Conservation (phyloP, 2,329 filamentous ascomycete genomes). For the Fusarium nisikadoi region DNA sequence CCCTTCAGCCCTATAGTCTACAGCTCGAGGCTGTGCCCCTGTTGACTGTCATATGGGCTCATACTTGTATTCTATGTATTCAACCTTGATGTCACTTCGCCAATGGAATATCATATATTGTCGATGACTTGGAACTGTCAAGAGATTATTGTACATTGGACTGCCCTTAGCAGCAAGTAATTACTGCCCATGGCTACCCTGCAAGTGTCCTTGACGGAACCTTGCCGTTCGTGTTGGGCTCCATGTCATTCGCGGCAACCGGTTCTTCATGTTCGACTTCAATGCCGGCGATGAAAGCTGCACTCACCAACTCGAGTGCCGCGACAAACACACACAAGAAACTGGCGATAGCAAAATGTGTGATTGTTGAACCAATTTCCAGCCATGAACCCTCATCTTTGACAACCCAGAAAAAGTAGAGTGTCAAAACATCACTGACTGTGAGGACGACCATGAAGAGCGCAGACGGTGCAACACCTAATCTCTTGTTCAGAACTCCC, state of each 20-base stretch:
- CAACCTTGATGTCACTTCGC: neutral
- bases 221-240: slow-evolving; percentile 31
- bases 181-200: slow-evolving; percentile 1
- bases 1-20: slow-evolving; percentile 36
- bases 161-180: neutral
- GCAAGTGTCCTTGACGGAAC: neutral
- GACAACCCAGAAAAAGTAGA: slow-evolving; percentile 98
- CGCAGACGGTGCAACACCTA: slow-evolving; percentile 87
- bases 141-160: neutral
- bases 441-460: slow-evolving; percentile 96
- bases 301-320: slow-evolving; percentile 84
- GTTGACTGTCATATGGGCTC: slow-evolving; percentile 8
- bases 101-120: neutral
- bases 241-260: slow-evolving; percentile 4
- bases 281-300: slow-evolving; percentile 82
- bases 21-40: slow-evolving; percentile 3
- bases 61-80: neutral
- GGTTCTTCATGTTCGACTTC: slow-evolving; percentile 63
- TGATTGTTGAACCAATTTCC: slow-evolving; percentile 97
- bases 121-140: neutral
- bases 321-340: slow-evolving; percentile 91
- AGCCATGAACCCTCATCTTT: slow-evolving; percentile 97
- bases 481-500: slow-evolving; percentile 86
- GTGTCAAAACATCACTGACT: slow-evolving; percentile 87
- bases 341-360: slow-evolving; percentile 93